Base-by-base conservation (phyloP, 1,139 yeast species). In the Kodamaea ohmeri region DNA sequence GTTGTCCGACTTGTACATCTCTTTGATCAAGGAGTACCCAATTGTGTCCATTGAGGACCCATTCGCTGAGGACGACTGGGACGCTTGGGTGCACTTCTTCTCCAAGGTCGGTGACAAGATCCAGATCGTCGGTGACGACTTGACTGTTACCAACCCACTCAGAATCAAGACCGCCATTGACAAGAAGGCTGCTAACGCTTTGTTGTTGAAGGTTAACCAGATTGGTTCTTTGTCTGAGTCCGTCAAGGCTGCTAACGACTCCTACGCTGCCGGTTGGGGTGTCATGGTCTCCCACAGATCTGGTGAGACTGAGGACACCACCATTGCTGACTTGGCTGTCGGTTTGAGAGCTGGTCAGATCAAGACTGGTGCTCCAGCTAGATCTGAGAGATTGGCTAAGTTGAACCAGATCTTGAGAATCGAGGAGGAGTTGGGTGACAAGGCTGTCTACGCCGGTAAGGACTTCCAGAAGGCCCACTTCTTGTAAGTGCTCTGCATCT, bases 331-430 rank as follows among this genome's bases (percentile, higher is more conserved):
- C 73, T 80, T 90, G 66, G 76, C 89, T 57, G 96, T 90, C 59
- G 97, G 97, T 76, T 78, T 90, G 68, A 86, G 97, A 80, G 63
- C 95, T 55, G 97, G 96, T 68, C 96, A 90, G 80, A 83, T 90
- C 72, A 90, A 90, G 89, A 85, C 96, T 57, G 97, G 97, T 83
- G 97, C 97, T 64, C 96, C 97, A 66, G 95, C 96, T 56, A 88
- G 97, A 80, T 87, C 96, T 53, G 97, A 90, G 79, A 89, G 97
- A 82, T 83, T 90, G 71, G 97, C 97, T 67, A 90, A 90, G 78
- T 83, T 83, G 71, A 85, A 85, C 83, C 95, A 89, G 79, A 83
- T 90, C 71, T 80, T 90, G 70, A 87, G 97, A 78, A 90, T 90
- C 60, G 97, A 90, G 80, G 95, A 90, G 76, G 88, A 84, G 75